Percentiles rank a stretch among this genome's conserved stretches.
Conservation (phyloP, 345 rosid genomes). For the Eucalyptus tenuipes region DNA sequence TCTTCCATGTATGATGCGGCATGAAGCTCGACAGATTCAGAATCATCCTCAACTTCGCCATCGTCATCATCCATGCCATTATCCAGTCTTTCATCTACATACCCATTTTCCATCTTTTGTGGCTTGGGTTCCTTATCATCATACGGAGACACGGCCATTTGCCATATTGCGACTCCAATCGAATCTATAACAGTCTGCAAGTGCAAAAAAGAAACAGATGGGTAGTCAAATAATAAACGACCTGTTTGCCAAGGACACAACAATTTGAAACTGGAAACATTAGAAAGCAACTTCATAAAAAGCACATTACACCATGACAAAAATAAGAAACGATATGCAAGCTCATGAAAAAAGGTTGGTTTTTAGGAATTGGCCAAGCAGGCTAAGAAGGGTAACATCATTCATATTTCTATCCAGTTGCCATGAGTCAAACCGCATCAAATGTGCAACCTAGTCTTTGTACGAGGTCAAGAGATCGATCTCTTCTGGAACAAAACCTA, state of each 20-base stretch:
- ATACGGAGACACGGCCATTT: slow-evolving; percentile 63
- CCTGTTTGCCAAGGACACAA: not conserved
- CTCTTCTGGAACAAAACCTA: not conserved
- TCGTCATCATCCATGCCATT: slow-evolving; percentile 24
- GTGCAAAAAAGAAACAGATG: not conserved
- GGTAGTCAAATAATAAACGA: not conserved
- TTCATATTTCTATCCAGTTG: not conserved
- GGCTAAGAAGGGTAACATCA: not conserved
- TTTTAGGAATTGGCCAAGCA: not conserved
- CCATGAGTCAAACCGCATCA: not conserved
- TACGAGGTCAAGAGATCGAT: not conserved
- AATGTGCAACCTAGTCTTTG: not conserved
- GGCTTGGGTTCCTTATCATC: slow-evolving; percentile 12
- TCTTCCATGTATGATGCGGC: slow-evolving; percentile 15
- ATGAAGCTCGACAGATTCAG: slow-evolving; percentile 29
- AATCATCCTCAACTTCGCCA: slow-evolving; percentile 49
- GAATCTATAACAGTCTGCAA: slow-evolving; percentile 66
- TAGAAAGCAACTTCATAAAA: not conserved
- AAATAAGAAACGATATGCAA: not conserved
- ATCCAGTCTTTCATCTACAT: slow-evolving; percentile 16
- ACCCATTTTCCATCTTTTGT: slow-evolving; percentile 37
- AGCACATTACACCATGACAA: not conserved
- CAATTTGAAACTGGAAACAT: not conserved
- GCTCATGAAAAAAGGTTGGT: not conserved
- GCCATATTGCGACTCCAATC: slow-evolving; percentile 83